Percentiles rank a stretch among this genome's conserved stretches.
Conservation (phyloP, 768 basidiomycete species). For the Boletus sp. region DNA sequence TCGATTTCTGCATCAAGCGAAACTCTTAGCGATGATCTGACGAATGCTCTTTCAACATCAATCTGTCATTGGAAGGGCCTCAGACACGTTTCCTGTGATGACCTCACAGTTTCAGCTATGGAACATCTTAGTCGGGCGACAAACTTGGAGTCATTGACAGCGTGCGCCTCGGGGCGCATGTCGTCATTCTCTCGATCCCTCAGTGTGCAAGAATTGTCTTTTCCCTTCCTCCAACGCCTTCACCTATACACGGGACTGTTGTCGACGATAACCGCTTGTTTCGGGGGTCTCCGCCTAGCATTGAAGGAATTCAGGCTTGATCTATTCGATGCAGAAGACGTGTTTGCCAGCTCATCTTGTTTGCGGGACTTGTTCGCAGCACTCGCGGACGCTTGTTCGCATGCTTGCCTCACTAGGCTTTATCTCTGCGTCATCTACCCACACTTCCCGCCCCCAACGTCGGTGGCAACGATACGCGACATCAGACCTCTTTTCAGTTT, state of each 20-base stretch:
- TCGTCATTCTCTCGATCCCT: constrained; percentile 7
- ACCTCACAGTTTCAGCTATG: constrained; percentile 17
- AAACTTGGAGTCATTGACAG: constrained; percentile 15
- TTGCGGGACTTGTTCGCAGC: constrained; percentile 12
- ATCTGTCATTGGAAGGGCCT: constrained; percentile 21
- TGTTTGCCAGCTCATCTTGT: neutral
- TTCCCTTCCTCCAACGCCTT: constrained; percentile 14
- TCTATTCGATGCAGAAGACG: constrained; percentile 18
- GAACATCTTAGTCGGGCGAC: constrained; percentile 14
- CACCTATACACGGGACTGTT: constrained; percentile 19
- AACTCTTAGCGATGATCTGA: constrained; percentile 5
- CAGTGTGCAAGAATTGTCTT: neutral
- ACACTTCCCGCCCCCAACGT: neutral
- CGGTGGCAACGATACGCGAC: constrained; percentile 6
- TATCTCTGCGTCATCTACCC: constrained; percentile 17
- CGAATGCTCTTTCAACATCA: constrained; percentile 15
- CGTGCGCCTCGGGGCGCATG: constrained; percentile 9
- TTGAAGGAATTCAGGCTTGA: constrained; percentile 21
- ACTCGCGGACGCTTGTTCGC: constrained; percentile 13
- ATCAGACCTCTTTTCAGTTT: constrained; percentile 15
- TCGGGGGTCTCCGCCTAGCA: constrained; percentile 6
- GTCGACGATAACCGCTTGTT: constrained; percentile 6
- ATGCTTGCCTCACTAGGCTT: constrained; percentile 3
- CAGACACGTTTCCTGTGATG: constrained; percentile 19
- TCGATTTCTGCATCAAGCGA: constrained; percentile 11